Base-by-base conservation (phyloP, 768 basidiomycete genomes). In the Pleurotus platypus region DNA sequence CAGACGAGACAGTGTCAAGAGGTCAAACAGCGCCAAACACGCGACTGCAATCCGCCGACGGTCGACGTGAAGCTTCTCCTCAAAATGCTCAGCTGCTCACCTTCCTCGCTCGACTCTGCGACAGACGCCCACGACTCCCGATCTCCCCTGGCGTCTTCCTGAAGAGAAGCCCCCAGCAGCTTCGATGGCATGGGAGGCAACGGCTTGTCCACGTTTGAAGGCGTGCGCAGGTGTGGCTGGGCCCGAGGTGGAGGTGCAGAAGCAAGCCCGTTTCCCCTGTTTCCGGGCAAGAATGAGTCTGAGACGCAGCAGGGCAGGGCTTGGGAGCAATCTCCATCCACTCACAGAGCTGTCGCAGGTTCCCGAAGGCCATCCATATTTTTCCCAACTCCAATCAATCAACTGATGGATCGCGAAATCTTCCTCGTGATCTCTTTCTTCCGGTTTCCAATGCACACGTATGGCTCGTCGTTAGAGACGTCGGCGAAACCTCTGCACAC, bases 171-270 rank as follows among this genome's bases (percentile, higher is more conserved):
- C 55, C 59, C 27, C 65, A 50, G 49, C 57, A 63, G 57, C 61
- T 56, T 2, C 4, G 63, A 49, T 13, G 69, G 72, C 69, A 75
- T 67, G 24, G 71, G 70, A 18, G 76, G 70, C 13, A 70, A 67
- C 1, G 74, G 72, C 55, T 77, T 77, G 63, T 76, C 72, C 61
- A 63, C 73, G 65, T 45, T 60, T 56, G 58, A 58, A 24, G 40
- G 45, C 24, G 59, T 55, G 47, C 38, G 56, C 37, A 37, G 20
- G 27, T 60, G 57, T 30, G 50, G 48, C 49, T 51, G 22, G 49
- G 47, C 42, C 58, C 39, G 59, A 57, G 48, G 58, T 62, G 46
- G 38, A 56, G 40, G 64, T 58, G 57, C 51, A 57, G 27, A 57
- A 50, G 35, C 48, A 61, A 35, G 26, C 26, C 8, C 24, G 45